Conservation (phyloP, 371 early-diverging fungal species). For the Saksenaea vasiformis region DNA sequence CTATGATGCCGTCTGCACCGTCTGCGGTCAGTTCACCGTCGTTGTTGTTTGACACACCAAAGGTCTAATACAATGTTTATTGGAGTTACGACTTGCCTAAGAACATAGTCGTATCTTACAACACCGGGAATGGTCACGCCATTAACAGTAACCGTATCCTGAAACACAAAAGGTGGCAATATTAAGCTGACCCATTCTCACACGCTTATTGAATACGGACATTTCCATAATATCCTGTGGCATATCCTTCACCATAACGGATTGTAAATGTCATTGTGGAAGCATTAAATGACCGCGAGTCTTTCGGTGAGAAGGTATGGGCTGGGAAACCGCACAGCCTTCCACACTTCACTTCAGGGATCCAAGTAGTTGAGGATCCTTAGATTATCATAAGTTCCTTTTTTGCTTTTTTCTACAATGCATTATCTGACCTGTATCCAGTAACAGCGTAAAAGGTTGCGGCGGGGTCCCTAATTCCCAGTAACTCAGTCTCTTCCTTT, state of each 20-base stretch:
- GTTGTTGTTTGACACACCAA: slow-evolving; percentile 43
- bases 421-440: slow-evolving; percentile 34
- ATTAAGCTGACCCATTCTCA: background rate
- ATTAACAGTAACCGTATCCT: slow-evolving; percentile 37
- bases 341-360: slow-evolving; percentile 35
- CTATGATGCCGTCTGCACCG: slow-evolving; percentile 47
- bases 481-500: background rate
- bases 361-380: slow-evolving; percentile 52
- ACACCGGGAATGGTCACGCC: slow-evolving; percentile 26
- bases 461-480: slow-evolving; percentile 36
- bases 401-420: background rate
- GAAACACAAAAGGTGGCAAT: background rate
- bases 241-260: slow-evolving; percentile 45
- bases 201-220: background rate
- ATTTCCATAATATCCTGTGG: slow-evolving; percentile 36
- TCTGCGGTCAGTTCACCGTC: slow-evolving; percentile 44
- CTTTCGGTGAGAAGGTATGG: slow-evolving; percentile 21
- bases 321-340: slow-evolving; percentile 36
- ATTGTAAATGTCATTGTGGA: slow-evolving; percentile 28
- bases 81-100: background rate
- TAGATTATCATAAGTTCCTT: too few relatives aligned
- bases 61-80: slow-evolving; percentile 17
- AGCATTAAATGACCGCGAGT: slow-evolving; percentile 24
- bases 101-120: slow-evolving; percentile 15
- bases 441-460: slow-evolving; percentile 40